phyloP scores from a whole-genome alignment of 148 eudicot genomes.

The Nyssa sinensis region DNA sequence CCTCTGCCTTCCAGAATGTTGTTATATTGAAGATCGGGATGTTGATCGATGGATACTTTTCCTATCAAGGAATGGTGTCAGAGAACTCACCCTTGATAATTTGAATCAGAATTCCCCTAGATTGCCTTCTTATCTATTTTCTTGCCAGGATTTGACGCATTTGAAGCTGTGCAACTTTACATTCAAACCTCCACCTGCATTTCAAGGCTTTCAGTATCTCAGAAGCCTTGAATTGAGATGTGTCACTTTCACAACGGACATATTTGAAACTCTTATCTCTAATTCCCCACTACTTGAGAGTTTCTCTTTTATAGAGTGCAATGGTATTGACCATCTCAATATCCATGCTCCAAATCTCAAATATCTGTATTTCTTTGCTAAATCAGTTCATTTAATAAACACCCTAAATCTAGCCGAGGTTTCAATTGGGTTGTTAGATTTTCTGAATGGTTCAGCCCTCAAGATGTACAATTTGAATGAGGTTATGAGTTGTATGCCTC shows the following conservation, averaged over 20 bases:
- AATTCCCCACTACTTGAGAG: background rate
- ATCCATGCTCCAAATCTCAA: background rate
- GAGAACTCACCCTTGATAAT: background rate
- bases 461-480: too few species aligned
- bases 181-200: background rate
- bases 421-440: background rate
- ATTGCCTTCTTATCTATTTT: background rate
- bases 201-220: background rate
- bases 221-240: background rate
- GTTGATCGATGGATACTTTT: background rate
- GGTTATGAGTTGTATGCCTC: too few species aligned
- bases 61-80: slow-evolving; percentile 8
- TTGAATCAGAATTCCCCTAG: too few species aligned
- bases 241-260: background rate
- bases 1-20: too few species aligned
- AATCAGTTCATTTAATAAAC: background rate
- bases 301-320: background rate
- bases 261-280: background rate
- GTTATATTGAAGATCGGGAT: too few species aligned
- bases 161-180: background rate
- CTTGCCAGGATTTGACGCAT: background rate
- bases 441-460: too few species aligned
- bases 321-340: background rate
- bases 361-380: rapidly evolving
- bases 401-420: background rate